phyloP scores from a whole-genome alignment of 1,284 basidiomycete species.

The Cerrena zonata region DNA sequence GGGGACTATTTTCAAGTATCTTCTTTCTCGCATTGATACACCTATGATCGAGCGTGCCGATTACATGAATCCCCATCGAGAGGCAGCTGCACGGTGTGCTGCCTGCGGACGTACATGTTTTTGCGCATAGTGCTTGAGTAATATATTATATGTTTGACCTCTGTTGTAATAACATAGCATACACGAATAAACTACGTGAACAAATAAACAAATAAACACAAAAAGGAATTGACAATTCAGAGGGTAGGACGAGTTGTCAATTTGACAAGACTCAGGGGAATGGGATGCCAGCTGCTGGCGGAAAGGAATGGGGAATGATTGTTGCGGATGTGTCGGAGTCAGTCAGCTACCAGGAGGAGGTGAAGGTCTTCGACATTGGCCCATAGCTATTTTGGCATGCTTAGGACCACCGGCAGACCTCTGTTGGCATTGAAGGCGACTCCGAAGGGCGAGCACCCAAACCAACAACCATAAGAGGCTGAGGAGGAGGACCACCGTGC shows the following conservation, averaged over 20 bases:
- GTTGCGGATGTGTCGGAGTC: conserved; percentile 49
- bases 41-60: conserved; percentile 11
- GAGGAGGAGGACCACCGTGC: conserved; percentile 13
- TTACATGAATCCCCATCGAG: conserved; percentile 14
- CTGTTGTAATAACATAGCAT: too few relatives aligned
- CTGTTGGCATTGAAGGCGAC: conserved; percentile 33
- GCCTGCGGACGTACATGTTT: conserved; percentile 7
- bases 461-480: conserved; percentile 23
- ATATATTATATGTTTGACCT: too few relatives aligned
- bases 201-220: too few relatives aligned
- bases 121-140: not conserved
- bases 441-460: conserved; percentile 32
- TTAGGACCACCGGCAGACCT: conserved; percentile 38
- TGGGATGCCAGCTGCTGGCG: conserved; percentile 52
- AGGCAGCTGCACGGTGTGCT: conserved; percentile 3
- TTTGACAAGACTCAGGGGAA: conserved; percentile 55
- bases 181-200: too few relatives aligned
- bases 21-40: conserved; percentile 20
- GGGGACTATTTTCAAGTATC: conserved; percentile 21
- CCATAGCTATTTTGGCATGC: conserved; percentile 55
- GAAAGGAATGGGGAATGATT: conserved; percentile 71
- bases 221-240: too few relatives aligned
- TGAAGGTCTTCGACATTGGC: conserved; percentile 47
- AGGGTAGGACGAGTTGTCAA: conserved; percentile 38
- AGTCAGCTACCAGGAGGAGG: conserved; percentile 36